phyloP scores from a whole-genome alignment of 1,284 basidiomycete species.

The Puccinia novopanici region DNA sequence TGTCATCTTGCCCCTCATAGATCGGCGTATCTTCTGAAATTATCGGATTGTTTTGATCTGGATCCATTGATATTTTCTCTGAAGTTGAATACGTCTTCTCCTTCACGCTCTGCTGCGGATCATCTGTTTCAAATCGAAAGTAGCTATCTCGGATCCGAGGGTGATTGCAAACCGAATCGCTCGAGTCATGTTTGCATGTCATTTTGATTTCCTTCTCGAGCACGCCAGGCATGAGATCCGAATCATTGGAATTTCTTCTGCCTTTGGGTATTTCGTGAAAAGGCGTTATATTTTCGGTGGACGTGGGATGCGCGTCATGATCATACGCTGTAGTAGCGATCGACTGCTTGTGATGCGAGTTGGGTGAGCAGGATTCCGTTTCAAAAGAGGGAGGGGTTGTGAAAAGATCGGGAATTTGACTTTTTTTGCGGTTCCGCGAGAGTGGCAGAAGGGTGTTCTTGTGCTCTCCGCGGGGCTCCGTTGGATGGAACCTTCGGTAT shows the following conservation, averaged over 20 bases:
- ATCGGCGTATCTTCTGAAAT: neutral
- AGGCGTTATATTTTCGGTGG: neutral
- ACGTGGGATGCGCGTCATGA: neutral
- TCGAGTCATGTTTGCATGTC: neutral
- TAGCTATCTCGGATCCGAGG: neutral
- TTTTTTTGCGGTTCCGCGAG: neutral
- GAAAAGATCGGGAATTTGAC: neutral
- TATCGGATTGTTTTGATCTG: neutral
- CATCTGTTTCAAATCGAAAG: neutral
- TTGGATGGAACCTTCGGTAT: neutral
- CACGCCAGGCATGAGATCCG: neutral
- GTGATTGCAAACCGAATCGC: neutral
- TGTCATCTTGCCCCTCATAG: neutral
- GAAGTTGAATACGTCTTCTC: neutral
- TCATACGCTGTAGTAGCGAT: neutral
- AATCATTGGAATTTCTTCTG: neutral
- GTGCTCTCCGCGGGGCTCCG: neutral
- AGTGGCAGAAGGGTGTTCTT: neutral
- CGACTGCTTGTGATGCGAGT: neutral
- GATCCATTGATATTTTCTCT: neutral
- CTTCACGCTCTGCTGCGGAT: neutral
- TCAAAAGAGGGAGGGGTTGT: neutral
- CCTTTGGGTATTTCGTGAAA: neutral
- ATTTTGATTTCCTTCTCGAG: neutral
- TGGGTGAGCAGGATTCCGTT: neutral